Evolutionary conservation across 2,329 filamentous ascomycete species (phyloP).

Genomic region (Ascochyta clinopodiicola): DNA sequence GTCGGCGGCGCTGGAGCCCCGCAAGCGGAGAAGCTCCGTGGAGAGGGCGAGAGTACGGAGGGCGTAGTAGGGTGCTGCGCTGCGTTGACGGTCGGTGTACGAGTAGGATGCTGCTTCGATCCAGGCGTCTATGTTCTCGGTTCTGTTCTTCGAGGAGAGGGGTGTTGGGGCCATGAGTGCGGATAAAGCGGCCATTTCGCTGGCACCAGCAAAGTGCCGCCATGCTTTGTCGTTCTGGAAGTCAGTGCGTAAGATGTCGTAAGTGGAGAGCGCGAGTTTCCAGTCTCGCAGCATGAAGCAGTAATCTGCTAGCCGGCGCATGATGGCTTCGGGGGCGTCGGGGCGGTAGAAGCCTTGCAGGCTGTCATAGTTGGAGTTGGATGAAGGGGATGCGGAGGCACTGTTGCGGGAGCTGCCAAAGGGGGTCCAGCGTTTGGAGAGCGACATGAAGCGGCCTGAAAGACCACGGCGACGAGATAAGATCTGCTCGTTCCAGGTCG

Average conservation of each 20-base stretch:
- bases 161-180: slow-evolving; percentile 78
- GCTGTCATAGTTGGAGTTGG: slow-evolving; percentile 76
- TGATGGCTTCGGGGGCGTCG: slow-evolving; percentile 84
- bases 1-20: slow-evolving; percentile 81
- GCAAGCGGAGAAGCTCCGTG: slow-evolving; percentile 80
- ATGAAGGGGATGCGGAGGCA: slow-evolving; percentile 57
- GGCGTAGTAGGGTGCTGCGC: slow-evolving; percentile 78
- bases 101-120: slow-evolving; percentile 92
- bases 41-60: slow-evolving; percentile 77
- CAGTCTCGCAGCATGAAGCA: slow-evolving; percentile 97
- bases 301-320: slow-evolving; percentile 93
- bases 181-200: slow-evolving; percentile 92
- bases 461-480: slow-evolving; percentile 88
- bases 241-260: slow-evolving; percentile 86
- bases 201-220: slow-evolving; percentile 90
- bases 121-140: slow-evolving; percentile 84
- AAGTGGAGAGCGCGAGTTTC: slow-evolving; percentile 89
- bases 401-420: slow-evolving; percentile 73
- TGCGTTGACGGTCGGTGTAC: slow-evolving; percentile 76
- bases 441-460: slow-evolving; percentile 89
- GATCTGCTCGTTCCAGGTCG: slow-evolving; percentile 96
- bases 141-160: slow-evolving; percentile 74
- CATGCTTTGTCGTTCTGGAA: slow-evolving; percentile 96
- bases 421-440: slow-evolving; percentile 87
- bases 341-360: slow-evolving; percentile 81